Base-by-base conservation (phyloP, 345 rosid species). In the Brassica incana region DNA sequence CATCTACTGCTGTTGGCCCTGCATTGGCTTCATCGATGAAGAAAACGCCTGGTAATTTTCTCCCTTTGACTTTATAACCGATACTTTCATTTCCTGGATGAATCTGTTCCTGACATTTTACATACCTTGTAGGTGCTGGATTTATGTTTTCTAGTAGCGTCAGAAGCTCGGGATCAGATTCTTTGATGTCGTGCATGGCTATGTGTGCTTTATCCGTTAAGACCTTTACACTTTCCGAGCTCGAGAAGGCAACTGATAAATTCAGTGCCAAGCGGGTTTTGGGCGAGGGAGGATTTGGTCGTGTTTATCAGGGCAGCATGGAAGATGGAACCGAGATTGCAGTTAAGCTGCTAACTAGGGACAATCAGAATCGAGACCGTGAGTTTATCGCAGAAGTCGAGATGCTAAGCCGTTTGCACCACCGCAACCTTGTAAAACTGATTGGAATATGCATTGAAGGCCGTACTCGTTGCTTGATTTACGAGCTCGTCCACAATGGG, bases 221-320 rank as follows among this genome's bases (percentile, higher is more conserved):
- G 86, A 88, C 90, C 54, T 93, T 93, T 79, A 67, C 89, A 29
- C 84, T 87, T 50, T 23, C 89, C 35, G 98, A 93, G 85, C 88
- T 96, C 45, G 95, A 92, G 85, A 90, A 82, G 83, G 99, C 95
- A 52, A 96, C 99, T 33, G 92, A 90, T 20, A 92, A 85, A 80
- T 96, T 96, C 85, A 92, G 94, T 87, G 88, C 97, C 14, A 86
- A 75, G 77, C 88, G 88, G 84, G 85, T 96, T 78, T 88, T 96
- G 78, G 99, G 99, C 23, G 97, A 93, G 85, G 99, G 99, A 36
- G 99, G 99, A 75, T 96, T 96, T 87, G 99, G 99, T 63, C 90
- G 98, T 74, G 99, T 96, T 73, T 96, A 89, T 78, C 83, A 18
- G 67, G 99, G 98, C 64, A 79, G 65, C 67, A 82, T 88, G 89